Evolutionary conservation across 1,284 basidiomycete species (phyloP).

Genomic region (Hemileccinum hortonii): DNA sequence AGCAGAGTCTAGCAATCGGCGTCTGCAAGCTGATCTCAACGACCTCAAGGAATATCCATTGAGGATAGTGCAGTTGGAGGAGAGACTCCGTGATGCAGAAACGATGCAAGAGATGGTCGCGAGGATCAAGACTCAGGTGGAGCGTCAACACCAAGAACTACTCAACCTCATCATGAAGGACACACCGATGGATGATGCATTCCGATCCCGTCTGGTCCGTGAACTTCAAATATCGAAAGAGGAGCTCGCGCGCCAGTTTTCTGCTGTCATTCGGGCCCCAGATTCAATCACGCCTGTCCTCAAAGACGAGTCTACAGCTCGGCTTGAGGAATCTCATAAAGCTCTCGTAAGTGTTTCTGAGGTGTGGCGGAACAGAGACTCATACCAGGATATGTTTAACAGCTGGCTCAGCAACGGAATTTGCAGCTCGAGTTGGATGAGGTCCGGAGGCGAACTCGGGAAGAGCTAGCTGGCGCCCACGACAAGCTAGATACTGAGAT

Average conservation of each 20-base stretch:
- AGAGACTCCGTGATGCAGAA: conserved; percentile 58
- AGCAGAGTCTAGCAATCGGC: conserved; percentile 59
- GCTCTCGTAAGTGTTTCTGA: conserved; percentile 50
- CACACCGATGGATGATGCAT: conserved; percentile 57
- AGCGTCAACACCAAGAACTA: conserved; percentile 69
- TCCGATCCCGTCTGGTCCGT: conserved; percentile 65
- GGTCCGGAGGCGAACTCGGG: conserved; percentile 59
- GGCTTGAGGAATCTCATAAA: conserved; percentile 70
- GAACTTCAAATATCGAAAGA: conserved; percentile 70
- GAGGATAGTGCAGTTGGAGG: conserved; percentile 64
- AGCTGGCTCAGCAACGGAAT: conserved; percentile 70
- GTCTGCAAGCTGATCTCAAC: conserved; percentile 61
- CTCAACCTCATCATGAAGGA: conserved; percentile 61
- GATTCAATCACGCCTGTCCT: conserved; percentile 52
- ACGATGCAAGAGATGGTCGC: conserved; percentile 49
- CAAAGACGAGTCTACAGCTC: conserved; percentile 65
- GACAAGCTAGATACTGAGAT: conserved; percentile 57
- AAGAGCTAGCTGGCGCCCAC: conserved; percentile 56
- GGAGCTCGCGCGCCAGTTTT: conserved; percentile 59
- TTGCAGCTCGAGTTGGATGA: conserved; percentile 64
- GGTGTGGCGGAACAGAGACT: neutral
- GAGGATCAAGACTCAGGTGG: conserved; percentile 61
- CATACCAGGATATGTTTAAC: conserved; percentile 5
- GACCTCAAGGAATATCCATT: conserved; percentile 56
- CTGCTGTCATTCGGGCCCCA: conserved; percentile 24